Percentiles rank a stretch among this genome's conserved stretches.
Evolutionary conservation across 345 rosid genomes (phyloP).

Genomic region (Eucalyptus melliodora): DNA sequence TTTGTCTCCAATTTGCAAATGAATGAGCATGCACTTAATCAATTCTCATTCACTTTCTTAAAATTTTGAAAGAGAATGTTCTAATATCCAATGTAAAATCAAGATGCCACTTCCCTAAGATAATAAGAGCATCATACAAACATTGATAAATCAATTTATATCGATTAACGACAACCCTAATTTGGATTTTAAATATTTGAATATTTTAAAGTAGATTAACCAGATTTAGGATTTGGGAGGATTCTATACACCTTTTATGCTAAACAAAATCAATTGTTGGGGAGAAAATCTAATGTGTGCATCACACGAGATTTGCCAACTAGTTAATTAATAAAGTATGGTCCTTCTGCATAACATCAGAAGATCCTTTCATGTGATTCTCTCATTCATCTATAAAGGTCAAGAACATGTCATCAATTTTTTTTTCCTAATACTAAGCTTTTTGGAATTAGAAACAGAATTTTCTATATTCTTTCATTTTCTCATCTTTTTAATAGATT

Average conservation of each 20-base stretch:
- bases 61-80: neutral
- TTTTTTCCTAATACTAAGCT: neutral
- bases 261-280: neutral
- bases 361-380: neutral
- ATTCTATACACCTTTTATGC: neutral
- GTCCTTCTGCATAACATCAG: neutral
- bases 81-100: accelerated
- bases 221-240: neutral
- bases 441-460: neutral
- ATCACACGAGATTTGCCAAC: neutral
- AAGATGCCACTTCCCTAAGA: neutral
- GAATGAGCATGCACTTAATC: neutral
- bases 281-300: neutral
- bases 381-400: neutral
- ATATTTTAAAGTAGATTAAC: neutral
- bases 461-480: neutral
- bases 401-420: neutral
- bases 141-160: neutral
- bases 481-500: neutral
- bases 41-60: neutral
- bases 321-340: neutral
- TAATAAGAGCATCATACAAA: neutral
- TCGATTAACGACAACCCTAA: neutral
- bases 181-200: neutral
- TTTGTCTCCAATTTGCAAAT: accelerated